Evolutionary conservation across 371 early-diverging fungal species (phyloP).

Genomic region (Apophysomyces variabilis): DNA sequence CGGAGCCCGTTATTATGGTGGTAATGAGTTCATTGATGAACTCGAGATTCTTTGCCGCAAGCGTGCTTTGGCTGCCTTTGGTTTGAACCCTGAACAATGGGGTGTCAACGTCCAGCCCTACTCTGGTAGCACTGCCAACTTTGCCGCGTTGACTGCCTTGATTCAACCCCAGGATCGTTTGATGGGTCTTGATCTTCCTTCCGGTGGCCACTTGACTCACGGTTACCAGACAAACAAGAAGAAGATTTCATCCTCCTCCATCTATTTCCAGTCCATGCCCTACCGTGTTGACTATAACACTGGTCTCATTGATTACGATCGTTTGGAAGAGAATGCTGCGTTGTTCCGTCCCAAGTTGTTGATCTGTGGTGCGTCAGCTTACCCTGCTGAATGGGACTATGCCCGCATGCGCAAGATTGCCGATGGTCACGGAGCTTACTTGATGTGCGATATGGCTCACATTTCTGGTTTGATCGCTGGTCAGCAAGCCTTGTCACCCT

Average conservation of each 20-base stretch:
- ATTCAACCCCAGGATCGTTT: slow-evolving; percentile 96
- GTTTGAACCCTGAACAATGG: slow-evolving; percentile 94
- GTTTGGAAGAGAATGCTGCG: slow-evolving; percentile 87
- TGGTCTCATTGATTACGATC: slow-evolving; percentile 95
- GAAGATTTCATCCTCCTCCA: slow-evolving; percentile 97
- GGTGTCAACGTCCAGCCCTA: slow-evolving; percentile 99
- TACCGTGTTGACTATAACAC: slow-evolving; percentile 91
- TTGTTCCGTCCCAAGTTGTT: slow-evolving; percentile 97
- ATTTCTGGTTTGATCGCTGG: slow-evolving; percentile 95
- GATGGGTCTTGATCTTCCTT: slow-evolving; percentile 98
- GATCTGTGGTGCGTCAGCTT: slow-evolving; percentile 98
- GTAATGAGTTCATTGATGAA: slow-evolving; percentile 98
- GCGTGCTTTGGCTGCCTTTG: slow-evolving; percentile 95
- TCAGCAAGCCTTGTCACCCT: slow-evolving; percentile 88
- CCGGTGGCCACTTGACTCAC: slow-evolving; percentile 99
- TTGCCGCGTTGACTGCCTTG: slow-evolving; percentile 96
- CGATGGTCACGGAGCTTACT: slow-evolving; percentile 89
- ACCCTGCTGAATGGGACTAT: slow-evolving; percentile 99
- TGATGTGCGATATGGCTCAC: slow-evolving; percentile 99
- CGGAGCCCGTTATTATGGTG: slow-evolving; percentile 93
- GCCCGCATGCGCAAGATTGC: slow-evolving; percentile 92
- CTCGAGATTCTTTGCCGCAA: slow-evolving; percentile 95
- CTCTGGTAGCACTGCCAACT: slow-evolving; percentile 99
- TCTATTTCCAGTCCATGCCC: slow-evolving; percentile 98
- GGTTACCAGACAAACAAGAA: slow-evolving; percentile 99